Evolutionary conservation across 202 grass and related monocot genomes (phyloP), one percentile per base, ranked within the genome.

Genomic region (Bolboschoenoplectus hybrid): DNA sequence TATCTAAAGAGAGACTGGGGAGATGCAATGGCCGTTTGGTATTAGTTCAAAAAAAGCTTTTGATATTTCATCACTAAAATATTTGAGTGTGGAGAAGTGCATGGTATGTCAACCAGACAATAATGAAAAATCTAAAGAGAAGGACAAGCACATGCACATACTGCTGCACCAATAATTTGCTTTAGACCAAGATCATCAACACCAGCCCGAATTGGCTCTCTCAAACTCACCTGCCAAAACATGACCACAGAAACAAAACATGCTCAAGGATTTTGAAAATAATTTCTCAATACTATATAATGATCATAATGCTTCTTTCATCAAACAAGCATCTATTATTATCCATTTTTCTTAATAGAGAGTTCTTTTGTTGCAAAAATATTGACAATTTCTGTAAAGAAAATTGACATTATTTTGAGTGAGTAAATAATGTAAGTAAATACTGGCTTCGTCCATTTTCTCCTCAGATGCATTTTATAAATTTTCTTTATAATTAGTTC

Each of bases 151-250:
- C 74, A 46, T 85, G 49, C 65, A 90, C 89, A 60, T 98, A 98
- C 93, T 66, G 88, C 91, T 71, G 90, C 84, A 84, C 90, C 87
- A 86, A 95, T 95, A 88, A 98, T 98, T 81, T 98, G 88, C 90
- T 91, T 93, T 39, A 98, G 78, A 60, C 86, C 85, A 83, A 80
- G 81, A 36, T 98, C 84, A 82, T 98, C 88, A 47, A 95, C 74
- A 74, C 95, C 95, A 84, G 80, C 74, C 20, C 93, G 89, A 57
- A 92, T 91, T 57, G 91, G 91, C 49, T 92, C 93, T 92, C 88
- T 95, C 62, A 97, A 89, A 84, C 95, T 98, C 55, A 97, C 88
- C 89, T 87, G 80, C 53, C 87, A 11, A 88, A 85, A 71, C 17
- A 58, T 6, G 32, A 35, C 58, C 34, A 4, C 6, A 17, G 32